phyloP scores from a whole-genome alignment of 2,329 filamentous ascomycete genomes.

The Macroventuria anomochaeta region DNA sequence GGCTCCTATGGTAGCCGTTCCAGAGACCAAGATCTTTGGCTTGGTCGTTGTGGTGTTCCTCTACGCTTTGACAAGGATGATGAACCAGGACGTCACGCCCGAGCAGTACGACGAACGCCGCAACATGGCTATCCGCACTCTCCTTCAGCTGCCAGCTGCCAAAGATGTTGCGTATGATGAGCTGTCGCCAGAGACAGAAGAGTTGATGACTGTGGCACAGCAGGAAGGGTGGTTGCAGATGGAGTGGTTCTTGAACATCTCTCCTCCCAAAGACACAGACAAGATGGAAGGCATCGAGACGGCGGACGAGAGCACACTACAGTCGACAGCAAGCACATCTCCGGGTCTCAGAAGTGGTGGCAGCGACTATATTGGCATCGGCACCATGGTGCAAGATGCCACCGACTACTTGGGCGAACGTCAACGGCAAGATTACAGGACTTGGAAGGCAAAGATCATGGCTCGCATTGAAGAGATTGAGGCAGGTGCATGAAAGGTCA shows the following conservation, averaged over 20 bases:
- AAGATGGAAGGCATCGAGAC: constrained; percentile 38
- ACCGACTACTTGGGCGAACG: constrained; percentile 74
- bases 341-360: constrained; percentile 53
- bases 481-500: constrained; percentile 7
- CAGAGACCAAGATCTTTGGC: constrained; percentile 41
- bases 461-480: constrained; percentile 61
- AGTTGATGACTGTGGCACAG: constrained; percentile 42
- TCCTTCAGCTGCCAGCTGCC: constrained; percentile 57
- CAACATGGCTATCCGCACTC: constrained; percentile 58
- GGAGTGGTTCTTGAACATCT: constrained; percentile 63
- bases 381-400: constrained; percentile 76
- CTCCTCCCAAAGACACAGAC: constrained; percentile 34
- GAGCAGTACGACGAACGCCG: constrained; percentile 43
- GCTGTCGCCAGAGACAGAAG: constrained; percentile 45
- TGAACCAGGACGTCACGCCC: constrained; percentile 37
- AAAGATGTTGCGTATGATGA: constrained; percentile 55
- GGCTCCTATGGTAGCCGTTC: constrained; percentile 16
- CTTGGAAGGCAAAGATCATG: constrained; percentile 70
- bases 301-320: constrained; percentile 23
- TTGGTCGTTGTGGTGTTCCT: constrained; percentile 68
- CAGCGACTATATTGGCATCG: constrained; percentile 54
- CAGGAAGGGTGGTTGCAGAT: constrained; percentile 58
- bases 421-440: constrained; percentile 65
- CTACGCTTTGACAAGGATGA: constrained; percentile 61
- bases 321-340: constrained; percentile 45